Base-by-base conservation (phyloP, 2,329 filamentous ascomycete genomes). In the Cercospora sp. region DNA sequence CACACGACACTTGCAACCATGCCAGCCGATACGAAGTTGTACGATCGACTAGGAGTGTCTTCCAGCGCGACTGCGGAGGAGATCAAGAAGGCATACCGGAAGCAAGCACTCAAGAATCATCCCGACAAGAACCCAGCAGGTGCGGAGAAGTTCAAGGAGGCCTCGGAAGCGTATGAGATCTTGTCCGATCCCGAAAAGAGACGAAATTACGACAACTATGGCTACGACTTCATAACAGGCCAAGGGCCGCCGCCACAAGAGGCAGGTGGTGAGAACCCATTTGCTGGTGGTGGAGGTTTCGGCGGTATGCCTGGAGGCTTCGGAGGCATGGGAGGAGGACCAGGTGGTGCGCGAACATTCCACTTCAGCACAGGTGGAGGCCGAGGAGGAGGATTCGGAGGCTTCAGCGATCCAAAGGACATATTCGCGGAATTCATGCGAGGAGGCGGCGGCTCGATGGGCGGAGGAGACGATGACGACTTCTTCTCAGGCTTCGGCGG, bases 151-250 rank as follows among this genome's bases (percentile, higher is more conserved):
- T 99, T 99, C 86, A 99, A 99, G 83, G 95, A 98, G 80, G 91
- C 93, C 72, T 97, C 93, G 1, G 94, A 98, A 83, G 95, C 95
- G 66, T 99, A 97, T 83, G 95, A 99, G 82, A 97, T 99, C 74
- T 89, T 99, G 3, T 97, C 93, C 70, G 95, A 99, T 77, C 94
- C 94, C 69, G 94, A 98, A 79, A 99, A 98, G 83, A 91, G 95
- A 77, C 95, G 97, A 81, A 90, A 90, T 51, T 99, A 99, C 80
- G 95, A 99, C 79, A 90, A 94, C 78, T 97, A 90, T 80, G 95
- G 95, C 70, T 90, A 98, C 70, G 95, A 98, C 76, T 97, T 94
- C 82, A 86, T 99, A 62, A 78, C 74, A 9, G 77, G 77, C 59
- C 77, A 78, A 60, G 77, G 74, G 6, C 76, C 75, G 12, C 76